Percentiles rank a stretch among this genome's conserved stretches.
Conservation (phyloP, 805 yeast genomes). For the Torulaspora quercuum region DNA sequence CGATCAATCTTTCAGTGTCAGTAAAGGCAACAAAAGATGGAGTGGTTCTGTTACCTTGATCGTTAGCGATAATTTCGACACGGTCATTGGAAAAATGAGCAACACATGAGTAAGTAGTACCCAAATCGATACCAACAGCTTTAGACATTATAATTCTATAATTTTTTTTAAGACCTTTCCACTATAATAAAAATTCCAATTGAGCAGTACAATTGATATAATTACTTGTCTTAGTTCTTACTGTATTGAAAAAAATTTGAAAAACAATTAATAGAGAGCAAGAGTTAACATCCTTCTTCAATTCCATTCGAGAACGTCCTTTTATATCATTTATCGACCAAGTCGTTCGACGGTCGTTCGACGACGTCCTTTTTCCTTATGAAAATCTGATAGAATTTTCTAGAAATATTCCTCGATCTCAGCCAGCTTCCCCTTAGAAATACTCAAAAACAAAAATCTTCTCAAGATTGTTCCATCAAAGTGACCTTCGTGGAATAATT, state of each 20-base stretch:
- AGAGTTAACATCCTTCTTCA: background rate
- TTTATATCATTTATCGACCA: conserved; percentile 11
- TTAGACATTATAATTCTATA: conserved; percentile 35
- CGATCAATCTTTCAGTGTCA: conserved; percentile 90
- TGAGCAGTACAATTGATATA: too few species aligned
- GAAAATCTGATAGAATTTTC: conserved; percentile 13
- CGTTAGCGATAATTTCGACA: conserved; percentile 94
- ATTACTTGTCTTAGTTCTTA: conserved; percentile 6
- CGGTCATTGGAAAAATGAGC: conserved; percentile 82
- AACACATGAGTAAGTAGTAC: conserved; percentile 97
- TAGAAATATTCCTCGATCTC: too few species aligned
- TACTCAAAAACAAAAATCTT: too few species aligned
- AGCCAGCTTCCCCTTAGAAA: too few species aligned
- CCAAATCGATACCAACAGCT: conserved; percentile 79
- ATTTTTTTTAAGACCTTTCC: conserved; percentile 1
- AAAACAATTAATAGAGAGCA: background rate
- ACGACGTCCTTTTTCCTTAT: conserved; percentile 8
- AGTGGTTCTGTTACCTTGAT: conserved; percentile 98
- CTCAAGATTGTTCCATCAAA: too few species aligned
- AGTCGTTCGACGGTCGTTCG: background rate
- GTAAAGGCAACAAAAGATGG: conserved; percentile 97
- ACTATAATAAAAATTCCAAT: conserved; percentile 1
- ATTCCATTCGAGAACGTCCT: conserved; percentile 2
- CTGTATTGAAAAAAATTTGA: background rate
- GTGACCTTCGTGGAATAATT: too few species aligned